Conservation (phyloP, 768 basidiomycete species). For the Podaxis sp. region DNA sequence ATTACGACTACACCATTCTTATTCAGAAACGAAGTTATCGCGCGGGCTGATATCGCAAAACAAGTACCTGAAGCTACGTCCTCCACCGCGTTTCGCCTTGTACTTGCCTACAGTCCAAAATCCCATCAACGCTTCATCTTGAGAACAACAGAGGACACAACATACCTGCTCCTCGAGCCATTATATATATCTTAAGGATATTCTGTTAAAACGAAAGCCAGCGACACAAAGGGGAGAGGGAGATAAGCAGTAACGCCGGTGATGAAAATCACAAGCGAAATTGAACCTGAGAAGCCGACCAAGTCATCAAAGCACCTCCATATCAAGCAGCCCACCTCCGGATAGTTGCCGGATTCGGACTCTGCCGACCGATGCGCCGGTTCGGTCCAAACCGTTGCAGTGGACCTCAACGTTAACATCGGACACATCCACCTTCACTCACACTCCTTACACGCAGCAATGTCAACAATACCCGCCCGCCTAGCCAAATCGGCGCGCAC, state of each 20-base stretch:
- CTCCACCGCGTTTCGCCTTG: conserved; percentile 87
- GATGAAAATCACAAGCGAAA: conserved; percentile 11
- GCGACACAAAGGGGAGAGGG: conserved; percentile 6
- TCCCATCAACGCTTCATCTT: neutral
- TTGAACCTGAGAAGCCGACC: neutral
- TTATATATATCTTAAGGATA: conserved; percentile 21
- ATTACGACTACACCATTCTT: conserved; percentile 13
- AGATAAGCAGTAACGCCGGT: conserved; percentile 16
- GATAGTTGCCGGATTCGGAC: conserved; percentile 27
- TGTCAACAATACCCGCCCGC: conserved; percentile 84
- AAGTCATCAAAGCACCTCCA: neutral
- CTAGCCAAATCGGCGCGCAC: conserved; percentile 69
- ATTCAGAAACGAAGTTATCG: conserved; percentile 4
- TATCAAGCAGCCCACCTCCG: conserved; percentile 14
- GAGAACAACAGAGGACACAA: neutral
- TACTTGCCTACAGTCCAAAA: conserved; percentile 57
- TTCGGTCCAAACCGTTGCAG: conserved; percentile 17
- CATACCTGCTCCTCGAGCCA: conserved; percentile 54
- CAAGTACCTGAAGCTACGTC: conserved; percentile 75
- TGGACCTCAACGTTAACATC: neutral
- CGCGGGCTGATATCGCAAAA: conserved; percentile 17
- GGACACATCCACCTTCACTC: conserved; percentile 10
- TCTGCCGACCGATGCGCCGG: conserved; percentile 4
- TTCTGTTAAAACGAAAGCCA: conserved; percentile 13
- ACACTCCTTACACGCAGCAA: conserved; percentile 20